phyloP scores from a whole-genome alignment of 2,329 filamentous ascomycete species.

The Talaromyces sp. region DNA sequence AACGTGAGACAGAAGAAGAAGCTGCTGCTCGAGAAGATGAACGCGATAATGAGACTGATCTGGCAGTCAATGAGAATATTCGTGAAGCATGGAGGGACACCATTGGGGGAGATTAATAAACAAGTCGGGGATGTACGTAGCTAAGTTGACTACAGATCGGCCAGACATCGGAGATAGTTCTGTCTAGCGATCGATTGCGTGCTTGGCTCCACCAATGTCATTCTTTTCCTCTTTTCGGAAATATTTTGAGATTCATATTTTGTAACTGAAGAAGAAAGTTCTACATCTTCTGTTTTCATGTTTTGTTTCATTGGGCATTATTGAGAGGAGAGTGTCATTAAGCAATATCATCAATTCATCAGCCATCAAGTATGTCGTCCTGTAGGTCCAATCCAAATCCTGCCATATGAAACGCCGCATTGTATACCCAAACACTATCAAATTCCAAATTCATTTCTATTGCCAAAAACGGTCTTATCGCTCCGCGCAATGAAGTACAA shows the following conservation, averaged over 20 bases:
- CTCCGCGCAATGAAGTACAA: neutral
- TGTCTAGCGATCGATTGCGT: slow-evolving; percentile 5
- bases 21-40: neutral
- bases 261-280: too few species aligned
- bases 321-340: neutral
- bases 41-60: neutral
- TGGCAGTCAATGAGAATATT: neutral
- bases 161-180: slow-evolving; percentile 1
- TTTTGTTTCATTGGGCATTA: neutral
- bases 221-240: neutral
- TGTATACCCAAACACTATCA: slow-evolving; percentile 1
- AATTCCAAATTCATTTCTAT: neutral
- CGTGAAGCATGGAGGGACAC: neutral
- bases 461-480: neutral
- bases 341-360: neutral
- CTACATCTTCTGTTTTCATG: neutral
- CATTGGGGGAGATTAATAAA: neutral
- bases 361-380: neutral
- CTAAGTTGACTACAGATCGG: neutral
- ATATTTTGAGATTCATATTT: neutral
- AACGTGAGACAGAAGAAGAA: neutral
- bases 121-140: neutral
- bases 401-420: neutral
- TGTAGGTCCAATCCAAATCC: neutral
- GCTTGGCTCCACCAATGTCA: neutral